phyloP scores from a whole-genome alignment of 176 grass and related monocot genomes.

The Raddia distichophylla region DNA sequence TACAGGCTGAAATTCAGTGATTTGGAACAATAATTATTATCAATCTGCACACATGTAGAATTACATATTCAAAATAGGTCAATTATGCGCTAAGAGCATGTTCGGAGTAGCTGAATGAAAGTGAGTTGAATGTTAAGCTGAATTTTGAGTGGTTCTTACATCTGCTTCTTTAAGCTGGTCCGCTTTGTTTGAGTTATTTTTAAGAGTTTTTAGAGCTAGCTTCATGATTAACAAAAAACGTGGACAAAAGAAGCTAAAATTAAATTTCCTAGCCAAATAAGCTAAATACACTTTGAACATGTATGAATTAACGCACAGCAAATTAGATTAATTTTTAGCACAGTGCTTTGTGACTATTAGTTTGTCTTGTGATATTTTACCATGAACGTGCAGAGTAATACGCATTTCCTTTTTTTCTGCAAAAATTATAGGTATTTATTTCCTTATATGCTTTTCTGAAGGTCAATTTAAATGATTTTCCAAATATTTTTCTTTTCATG shows the following conservation, averaged over 20 bases:
- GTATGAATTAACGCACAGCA: neutral
- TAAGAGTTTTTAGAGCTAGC: too few species aligned
- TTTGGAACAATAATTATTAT: neutral
- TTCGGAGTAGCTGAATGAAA: too few species aligned
- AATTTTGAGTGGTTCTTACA: too few species aligned
- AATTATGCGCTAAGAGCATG: neutral
- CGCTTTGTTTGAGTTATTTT: too few species aligned
- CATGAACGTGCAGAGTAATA: neutral
- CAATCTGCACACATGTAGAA: neutral
- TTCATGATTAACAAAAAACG: too few species aligned
- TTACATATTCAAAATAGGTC: constrained; percentile 22
- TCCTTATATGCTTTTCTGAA: neutral
- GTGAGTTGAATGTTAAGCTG: too few species aligned
- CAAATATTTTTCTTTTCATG: constrained; percentile 1
- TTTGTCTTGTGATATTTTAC: neutral
- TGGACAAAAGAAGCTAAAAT: too few species aligned
- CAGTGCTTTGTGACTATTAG: neutral
- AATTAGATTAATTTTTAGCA: neutral
- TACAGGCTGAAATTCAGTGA: neutral
- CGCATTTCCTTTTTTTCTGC: neutral
- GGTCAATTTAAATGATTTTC: neutral
- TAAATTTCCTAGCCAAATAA: too few species aligned
- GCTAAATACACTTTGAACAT: too few species aligned
- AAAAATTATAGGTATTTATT: neutral
- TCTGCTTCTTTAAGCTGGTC: too few species aligned